Conservation (phyloP, 768 basidiomycete genomes). For the Leccinum pellstonianum region DNA sequence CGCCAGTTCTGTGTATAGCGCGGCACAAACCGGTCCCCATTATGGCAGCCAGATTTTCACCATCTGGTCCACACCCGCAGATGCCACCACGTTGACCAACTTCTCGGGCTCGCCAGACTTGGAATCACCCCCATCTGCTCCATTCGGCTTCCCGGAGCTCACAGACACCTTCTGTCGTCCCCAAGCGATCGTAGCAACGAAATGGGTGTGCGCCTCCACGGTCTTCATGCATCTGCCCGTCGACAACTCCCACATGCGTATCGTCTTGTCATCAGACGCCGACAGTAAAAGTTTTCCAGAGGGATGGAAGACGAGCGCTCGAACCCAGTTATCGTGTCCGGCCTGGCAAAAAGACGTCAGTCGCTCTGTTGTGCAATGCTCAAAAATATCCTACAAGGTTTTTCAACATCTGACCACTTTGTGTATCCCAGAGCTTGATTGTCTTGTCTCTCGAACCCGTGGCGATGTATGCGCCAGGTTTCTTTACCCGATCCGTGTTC, state of each 20-base stretch:
- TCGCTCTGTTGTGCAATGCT: background rate
- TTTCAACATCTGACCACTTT: constrained; percentile 76
- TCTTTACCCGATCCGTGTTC: constrained; percentile 52
- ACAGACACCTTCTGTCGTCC: constrained; percentile 55
- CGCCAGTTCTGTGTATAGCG: constrained; percentile 13
- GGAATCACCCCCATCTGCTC: constrained; percentile 33
- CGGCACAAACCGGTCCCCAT: constrained; percentile 16
- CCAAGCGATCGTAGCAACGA: constrained; percentile 82
- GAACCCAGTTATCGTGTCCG: constrained; percentile 90
- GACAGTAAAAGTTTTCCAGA: constrained; percentile 88
- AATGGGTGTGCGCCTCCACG: constrained; percentile 84
- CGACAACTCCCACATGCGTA: constrained; percentile 85
- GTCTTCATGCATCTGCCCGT: constrained; percentile 85
- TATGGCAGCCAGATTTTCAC: constrained; percentile 65
- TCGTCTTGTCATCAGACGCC: constrained; percentile 88
- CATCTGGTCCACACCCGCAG: constrained; percentile 66
- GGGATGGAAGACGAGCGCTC: constrained; percentile 86
- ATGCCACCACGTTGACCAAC: constrained; percentile 66
- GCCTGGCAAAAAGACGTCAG: constrained; percentile 39
- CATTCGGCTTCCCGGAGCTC: constrained; percentile 39
- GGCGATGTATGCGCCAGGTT: constrained; percentile 59
- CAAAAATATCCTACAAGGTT: constrained; percentile 53
- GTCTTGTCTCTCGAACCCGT: constrained; percentile 91
- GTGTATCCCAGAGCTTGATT: constrained; percentile 88
- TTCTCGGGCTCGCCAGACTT: constrained; percentile 46